A percentile compares a stretch with the other conserved stretches of the same genome.
Evolutionary conservation across 192 early-diverging fungal genomes (phyloP).

Genomic region (Coemansia sp.): DNA sequence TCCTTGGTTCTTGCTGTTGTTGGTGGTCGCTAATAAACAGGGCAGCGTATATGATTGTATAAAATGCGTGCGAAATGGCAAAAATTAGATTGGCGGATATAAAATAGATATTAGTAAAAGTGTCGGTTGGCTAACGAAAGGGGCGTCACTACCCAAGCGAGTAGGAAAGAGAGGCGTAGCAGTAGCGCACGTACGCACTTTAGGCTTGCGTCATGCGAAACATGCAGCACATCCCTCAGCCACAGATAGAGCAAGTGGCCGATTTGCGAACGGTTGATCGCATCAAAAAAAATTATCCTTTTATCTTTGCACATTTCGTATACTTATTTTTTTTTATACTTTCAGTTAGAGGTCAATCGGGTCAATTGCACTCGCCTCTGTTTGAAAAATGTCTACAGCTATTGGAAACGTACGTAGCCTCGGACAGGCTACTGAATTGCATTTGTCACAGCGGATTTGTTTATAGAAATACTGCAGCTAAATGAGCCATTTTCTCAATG

Average conservation of each 20-base stretch:
- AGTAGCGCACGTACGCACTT: not conserved
- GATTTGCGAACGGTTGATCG: not conserved
- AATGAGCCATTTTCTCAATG: not conserved
- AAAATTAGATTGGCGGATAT: not conserved
- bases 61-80: not conserved
- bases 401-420: conserved; percentile 46
- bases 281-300: not conserved
- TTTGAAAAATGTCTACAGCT: conserved; percentile 43
- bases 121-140: not conserved
- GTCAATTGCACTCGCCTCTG: not conserved
- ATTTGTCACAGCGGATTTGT: not conserved
- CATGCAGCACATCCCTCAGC: not conserved
- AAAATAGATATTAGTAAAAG: not conserved
- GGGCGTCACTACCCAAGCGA: not conserved
- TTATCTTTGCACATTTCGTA: not conserved
- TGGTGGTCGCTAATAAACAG: not conserved
- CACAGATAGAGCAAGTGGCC: not conserved
- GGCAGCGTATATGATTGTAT: not conserved
- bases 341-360: not conserved
- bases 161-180: not conserved
- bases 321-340: not conserved
- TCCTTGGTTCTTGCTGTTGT: not conserved
- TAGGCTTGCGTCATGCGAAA: not conserved
- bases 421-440: not conserved
- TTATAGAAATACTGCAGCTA: not conserved